phyloP scores from a whole-genome alignment of 129 eudicot genomes.

The Flaveria ramosissima region DNA sequence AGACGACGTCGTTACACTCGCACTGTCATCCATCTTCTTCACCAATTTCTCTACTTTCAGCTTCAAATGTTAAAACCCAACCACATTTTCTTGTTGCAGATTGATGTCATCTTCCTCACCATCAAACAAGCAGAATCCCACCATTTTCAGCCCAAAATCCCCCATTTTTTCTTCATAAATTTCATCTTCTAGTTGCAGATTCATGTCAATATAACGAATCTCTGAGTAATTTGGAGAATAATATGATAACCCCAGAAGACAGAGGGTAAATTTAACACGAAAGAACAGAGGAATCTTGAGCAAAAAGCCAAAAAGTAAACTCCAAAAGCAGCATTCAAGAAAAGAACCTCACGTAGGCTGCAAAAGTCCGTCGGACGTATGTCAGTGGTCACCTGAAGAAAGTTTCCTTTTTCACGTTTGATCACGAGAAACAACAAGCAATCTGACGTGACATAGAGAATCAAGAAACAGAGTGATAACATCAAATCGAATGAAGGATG shows the following conservation, averaged over 20 bases:
- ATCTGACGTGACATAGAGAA: slow-evolving; percentile 17
- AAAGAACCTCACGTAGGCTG: slow-evolving; percentile 26
- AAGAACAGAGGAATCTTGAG: slow-evolving; percentile 32
- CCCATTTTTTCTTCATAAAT: slow-evolving; percentile 10
- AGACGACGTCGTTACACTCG: slow-evolving; percentile 54
- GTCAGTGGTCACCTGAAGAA: slow-evolving; percentile 10
- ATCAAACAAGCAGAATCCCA: too few species aligned
- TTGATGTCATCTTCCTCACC: too few species aligned
- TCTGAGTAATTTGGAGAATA: too few species aligned
- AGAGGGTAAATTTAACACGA: slow-evolving; percentile 23
- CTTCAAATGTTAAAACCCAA: too few species aligned
- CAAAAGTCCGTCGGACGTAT: slow-evolving; percentile 14
- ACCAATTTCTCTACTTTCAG: slow-evolving; percentile 2
- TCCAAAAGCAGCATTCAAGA: slow-evolving; percentile 23
- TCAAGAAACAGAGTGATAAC: neutral
- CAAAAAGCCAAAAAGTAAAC: slow-evolving; percentile 18
- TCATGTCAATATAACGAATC: neutral
- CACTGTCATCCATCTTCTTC: slow-evolving; percentile 52
- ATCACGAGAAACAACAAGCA: slow-evolving; percentile 27
- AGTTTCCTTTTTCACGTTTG: neutral
- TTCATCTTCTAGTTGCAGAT: neutral
- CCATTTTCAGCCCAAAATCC: too few species aligned
- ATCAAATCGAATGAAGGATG: neutral
- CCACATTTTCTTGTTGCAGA: too few species aligned
- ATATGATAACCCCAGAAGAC: neutral